phyloP scores from a whole-genome alignment of 1,284 basidiomycete species.

The Farysia itapuensis region DNA sequence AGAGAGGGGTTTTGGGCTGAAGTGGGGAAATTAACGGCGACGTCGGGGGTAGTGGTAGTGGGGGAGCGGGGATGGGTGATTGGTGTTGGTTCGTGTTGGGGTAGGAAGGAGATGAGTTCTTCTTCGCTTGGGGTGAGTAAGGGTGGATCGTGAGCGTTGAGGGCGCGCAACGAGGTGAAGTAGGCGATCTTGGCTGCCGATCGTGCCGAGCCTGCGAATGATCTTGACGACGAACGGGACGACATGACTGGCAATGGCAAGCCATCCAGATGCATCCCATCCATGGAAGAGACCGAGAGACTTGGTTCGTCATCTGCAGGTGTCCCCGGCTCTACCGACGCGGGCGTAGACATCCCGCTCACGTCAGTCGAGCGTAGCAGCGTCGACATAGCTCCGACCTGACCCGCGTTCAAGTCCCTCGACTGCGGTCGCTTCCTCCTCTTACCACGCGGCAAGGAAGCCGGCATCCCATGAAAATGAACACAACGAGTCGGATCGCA shows the following conservation, averaged over 20 bases:
- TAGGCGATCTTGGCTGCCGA: slow-evolving; percentile 9
- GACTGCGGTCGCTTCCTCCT: slow-evolving; percentile 7
- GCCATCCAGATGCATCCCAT: background rate
- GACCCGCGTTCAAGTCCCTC: slow-evolving; percentile 1
- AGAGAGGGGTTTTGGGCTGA: background rate
- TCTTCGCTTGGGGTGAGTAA: slow-evolving; percentile 17
- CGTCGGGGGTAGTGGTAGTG: background rate
- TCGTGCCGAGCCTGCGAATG: slow-evolving; percentile 5
- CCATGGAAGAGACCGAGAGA: background rate
- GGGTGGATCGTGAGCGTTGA: slow-evolving; percentile 7
- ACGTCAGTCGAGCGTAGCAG: too few species aligned
- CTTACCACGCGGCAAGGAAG: slow-evolving; percentile 3
- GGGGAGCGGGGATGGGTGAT: too few species aligned
- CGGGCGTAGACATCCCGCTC: background rate
- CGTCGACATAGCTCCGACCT: background rate
- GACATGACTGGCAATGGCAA: background rate
- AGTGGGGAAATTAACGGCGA: background rate
- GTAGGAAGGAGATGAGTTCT: slow-evolving; percentile 14
- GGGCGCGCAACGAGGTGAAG: slow-evolving; percentile 11
- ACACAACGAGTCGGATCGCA: slow-evolving; percentile 10
- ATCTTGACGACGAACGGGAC: background rate
- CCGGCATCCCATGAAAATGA: slow-evolving; percentile 21
- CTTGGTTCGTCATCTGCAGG: background rate
- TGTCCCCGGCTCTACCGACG: background rate
- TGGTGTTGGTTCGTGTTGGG: background rate